phyloP scores from a whole-genome alignment of 1,284 basidiomycete species.

The Omphalotus olearius region DNA sequence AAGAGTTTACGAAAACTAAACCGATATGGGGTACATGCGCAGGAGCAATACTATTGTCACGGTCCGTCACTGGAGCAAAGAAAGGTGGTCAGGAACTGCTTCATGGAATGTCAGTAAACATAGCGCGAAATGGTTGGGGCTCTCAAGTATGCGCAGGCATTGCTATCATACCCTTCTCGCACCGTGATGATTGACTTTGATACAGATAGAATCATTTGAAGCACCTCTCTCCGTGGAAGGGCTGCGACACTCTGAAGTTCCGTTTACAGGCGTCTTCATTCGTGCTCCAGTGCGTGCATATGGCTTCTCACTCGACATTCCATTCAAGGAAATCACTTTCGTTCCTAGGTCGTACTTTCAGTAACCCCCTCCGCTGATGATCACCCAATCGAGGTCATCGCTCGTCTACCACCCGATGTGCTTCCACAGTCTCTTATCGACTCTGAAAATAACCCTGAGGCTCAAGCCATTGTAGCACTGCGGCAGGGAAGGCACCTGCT shows the following conservation, averaged over 20 bases:
- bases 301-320: neutral
- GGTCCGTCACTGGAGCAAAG: conserved; percentile 74
- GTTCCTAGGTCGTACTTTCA: conserved; percentile 54
- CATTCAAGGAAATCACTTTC: neutral
- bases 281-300: conserved; percentile 77
- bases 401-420: conserved; percentile 62
- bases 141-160: conserved; percentile 50
- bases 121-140: conserved; percentile 90
- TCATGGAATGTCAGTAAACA: conserved; percentile 77
- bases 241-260: conserved; percentile 53
- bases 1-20: conserved; percentile 61
- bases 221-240: conserved; percentile 66
- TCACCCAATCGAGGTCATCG: conserved; percentile 63
- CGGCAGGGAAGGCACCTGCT: conserved; percentile 83
- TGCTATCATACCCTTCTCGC: conserved; percentile 4
- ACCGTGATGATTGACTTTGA: neutral
- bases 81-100: conserved; percentile 87
- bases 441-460: conserved; percentile 41
- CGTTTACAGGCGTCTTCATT: conserved; percentile 91
- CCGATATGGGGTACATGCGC: conserved; percentile 97
- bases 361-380: conserved; percentile 40
- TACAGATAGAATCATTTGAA: conserved; percentile 72
- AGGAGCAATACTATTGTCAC: conserved; percentile 88
- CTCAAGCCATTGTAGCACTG: conserved; percentile 78
- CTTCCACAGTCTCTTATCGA: conserved; percentile 47